phyloP scores from a whole-genome alignment of 2,329 filamentous ascomycete species.

The Lasiodiplodia theobromae region DNA sequence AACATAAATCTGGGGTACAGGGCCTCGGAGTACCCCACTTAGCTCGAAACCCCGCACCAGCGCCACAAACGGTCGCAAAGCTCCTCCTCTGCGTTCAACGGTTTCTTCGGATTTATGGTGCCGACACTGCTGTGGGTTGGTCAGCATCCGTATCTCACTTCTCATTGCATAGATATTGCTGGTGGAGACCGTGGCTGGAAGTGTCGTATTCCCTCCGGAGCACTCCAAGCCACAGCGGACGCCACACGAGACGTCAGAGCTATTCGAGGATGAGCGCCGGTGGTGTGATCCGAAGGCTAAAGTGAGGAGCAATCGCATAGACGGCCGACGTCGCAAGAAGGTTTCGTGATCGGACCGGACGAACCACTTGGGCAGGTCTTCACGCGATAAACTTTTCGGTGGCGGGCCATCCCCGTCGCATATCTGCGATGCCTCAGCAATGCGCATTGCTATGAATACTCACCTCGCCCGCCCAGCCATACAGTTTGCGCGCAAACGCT shows the following conservation, averaged over 20 bases:
- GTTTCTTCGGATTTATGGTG: not conserved
- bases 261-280: no score
- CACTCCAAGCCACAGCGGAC: no score
- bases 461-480: not conserved
- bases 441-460: not conserved
- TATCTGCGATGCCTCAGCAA: not conserved
- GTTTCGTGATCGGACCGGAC: not conserved
- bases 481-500: not conserved
- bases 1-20: constrained; percentile 28
- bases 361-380: constrained; percentile 2
- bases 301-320: not conserved
- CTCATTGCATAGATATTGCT: not conserved
- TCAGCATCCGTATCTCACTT: not conserved
- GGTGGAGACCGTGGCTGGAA: not conserved
- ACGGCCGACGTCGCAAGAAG: not conserved
- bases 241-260: no score
- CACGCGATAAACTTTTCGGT: not conserved
- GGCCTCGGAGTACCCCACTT: constrained; percentile 4
- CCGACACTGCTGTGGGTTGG: constrained; percentile 5
- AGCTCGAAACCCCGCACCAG: not conserved
- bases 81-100: not conserved
- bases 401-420: not conserved
- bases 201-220: not conserved
- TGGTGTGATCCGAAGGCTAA: not conserved
- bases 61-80: not conserved